Conservation (phyloP, 768 basidiomycete genomes). For the Tulasnella sp. region DNA sequence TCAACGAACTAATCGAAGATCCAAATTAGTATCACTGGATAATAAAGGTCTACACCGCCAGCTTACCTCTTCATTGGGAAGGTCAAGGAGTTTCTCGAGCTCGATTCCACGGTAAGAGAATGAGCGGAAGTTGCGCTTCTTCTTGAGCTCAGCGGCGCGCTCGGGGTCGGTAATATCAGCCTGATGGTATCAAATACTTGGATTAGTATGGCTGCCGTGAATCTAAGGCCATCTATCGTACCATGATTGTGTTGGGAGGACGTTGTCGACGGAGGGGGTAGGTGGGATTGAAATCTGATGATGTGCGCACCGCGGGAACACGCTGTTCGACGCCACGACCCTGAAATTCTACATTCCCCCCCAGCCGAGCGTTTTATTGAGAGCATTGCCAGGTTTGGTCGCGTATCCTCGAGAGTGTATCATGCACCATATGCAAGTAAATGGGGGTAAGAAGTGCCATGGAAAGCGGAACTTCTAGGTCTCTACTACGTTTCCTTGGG, state of each 20-base stretch:
- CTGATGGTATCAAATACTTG: conserved; percentile 33
- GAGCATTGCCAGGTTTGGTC: neutral
- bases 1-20: conserved; percentile 6
- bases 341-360: neutral
- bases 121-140: conserved; percentile 97
- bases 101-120: conserved; percentile 98
- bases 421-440: neutral
- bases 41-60: conserved; percentile 16
- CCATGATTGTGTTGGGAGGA: neutral
- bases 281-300: conserved; percentile 13
- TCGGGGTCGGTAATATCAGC: conserved; percentile 87
- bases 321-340: neutral
- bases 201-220: neutral
- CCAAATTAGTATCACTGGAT: conserved; percentile 67
- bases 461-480: neutral
- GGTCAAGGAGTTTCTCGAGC: conserved; percentile 94
- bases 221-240: neutral
- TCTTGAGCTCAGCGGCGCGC: conserved; percentile 95
- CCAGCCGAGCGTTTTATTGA: too few relatives aligned
- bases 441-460: neutral
- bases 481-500: too few relatives aligned
- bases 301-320: neutral
- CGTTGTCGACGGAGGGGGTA: neutral
- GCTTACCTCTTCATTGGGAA: conserved; percentile 91
- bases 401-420: neutral